These are phyloP conservation scores for Chlamydomonas schloesseri DNA, from an alignment of 139 green algal genomes.

Conservation along the genomic window DNA sequence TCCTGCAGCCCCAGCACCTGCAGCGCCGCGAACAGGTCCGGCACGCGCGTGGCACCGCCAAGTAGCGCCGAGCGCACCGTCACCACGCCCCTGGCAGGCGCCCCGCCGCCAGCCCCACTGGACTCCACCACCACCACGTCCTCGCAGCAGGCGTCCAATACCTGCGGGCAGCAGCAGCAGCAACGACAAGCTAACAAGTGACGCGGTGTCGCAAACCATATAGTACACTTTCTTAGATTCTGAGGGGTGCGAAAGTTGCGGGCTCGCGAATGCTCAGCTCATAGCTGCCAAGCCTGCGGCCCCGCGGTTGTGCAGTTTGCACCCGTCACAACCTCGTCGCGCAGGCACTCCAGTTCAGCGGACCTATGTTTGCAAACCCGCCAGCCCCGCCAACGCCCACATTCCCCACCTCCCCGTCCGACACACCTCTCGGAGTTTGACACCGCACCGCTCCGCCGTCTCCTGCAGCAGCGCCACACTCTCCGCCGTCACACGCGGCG, in stretches of 20 bases:
- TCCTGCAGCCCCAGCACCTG: slow-evolving; percentile 36
- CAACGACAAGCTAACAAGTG: no score
- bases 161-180: background rate
- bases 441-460: slow-evolving; percentile 9
- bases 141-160: slow-evolving; percentile 18
- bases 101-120: no score
- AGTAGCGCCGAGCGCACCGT: slow-evolving; percentile 4
- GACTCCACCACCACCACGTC: slow-evolving; percentile 2
- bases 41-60: slow-evolving; percentile 1
- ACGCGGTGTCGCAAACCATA: no score
- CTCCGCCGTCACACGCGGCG: slow-evolving; percentile 19
- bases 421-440: background rate
- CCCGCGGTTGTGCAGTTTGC: no score
- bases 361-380: no score
- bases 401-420: background rate
- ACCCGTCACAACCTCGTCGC: no score
- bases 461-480: slow-evolving; percentile 40
- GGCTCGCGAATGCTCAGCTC: no score
- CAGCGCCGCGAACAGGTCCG: slow-evolving; percentile 28
- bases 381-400: background rate
- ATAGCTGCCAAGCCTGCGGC: no score
- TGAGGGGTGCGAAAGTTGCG: no score
- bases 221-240: no score
- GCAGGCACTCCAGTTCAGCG: no score
- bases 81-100: background rate